Percentiles rank a stretch among this genome's conserved stretches.
Evolutionary conservation across 768 basidiomycete species (phyloP).

Genomic region (Phlegmacium glaucopus): DNA sequence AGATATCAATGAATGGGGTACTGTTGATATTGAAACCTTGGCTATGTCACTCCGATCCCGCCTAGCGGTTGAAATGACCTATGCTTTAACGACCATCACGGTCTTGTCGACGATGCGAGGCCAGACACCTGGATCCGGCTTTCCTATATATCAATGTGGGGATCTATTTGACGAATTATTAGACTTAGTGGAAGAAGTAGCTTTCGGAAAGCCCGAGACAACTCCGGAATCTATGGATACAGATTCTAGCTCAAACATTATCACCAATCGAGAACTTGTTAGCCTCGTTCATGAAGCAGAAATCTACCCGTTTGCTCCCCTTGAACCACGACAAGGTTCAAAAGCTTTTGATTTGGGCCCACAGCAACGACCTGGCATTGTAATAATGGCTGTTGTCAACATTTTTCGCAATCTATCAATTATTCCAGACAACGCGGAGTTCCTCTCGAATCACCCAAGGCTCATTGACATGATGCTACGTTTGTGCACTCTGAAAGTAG

Average conservation of each 20-base stretch:
- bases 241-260: conserved; percentile 30
- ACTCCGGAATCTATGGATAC: conserved; percentile 23
- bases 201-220: conserved; percentile 53
- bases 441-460: conserved; percentile 62
- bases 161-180: conserved; percentile 86
- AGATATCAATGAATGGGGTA: conserved; percentile 82
- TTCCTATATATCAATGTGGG: conserved; percentile 69
- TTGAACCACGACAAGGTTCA: conserved; percentile 45
- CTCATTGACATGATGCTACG: conserved; percentile 67
- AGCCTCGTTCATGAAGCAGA: conserved; percentile 56
- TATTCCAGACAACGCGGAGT: conserved; percentile 64
- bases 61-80: conserved; percentile 79
- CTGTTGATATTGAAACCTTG: conserved; percentile 87
- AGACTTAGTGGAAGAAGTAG: conserved; percentile 81
- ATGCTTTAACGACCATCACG: conserved; percentile 84
- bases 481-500: conserved; percentile 48
- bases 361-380: conserved; percentile 63
- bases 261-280: conserved; percentile 66
- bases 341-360: conserved; percentile 52
- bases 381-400: conserved; percentile 68
- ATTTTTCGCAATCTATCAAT: conserved; percentile 87
- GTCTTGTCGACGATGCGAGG: conserved; percentile 78
- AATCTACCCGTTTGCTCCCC: conserved; percentile 54
- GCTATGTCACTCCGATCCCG: conserved; percentile 91
- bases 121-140: conserved; percentile 59